Percentiles rank a stretch among this genome's conserved stretches.
Evolutionary conservation across 2,329 filamentous ascomycete species (phyloP).

Genomic region (Malbranchea cinnamomea): DNA sequence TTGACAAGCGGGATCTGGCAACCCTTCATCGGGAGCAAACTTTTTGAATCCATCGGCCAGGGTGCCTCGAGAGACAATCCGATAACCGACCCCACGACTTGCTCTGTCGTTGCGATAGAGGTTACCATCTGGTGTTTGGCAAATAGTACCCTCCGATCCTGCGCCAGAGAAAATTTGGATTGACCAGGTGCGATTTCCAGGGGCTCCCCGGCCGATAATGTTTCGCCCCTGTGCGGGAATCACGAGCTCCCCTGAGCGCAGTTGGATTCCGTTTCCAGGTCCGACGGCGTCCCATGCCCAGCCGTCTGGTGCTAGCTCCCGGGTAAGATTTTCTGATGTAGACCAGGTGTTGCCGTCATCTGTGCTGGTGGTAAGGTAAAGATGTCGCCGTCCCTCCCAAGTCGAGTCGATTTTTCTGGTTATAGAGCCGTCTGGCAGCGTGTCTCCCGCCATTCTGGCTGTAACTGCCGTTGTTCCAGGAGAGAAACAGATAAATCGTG

Average conservation of each 20-base stretch:
- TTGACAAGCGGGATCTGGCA: conserved; percentile 6
- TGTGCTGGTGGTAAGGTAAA: conserved; percentile 13
- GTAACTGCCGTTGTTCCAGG: conserved; percentile 16
- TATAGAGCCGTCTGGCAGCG: conserved; percentile 10
- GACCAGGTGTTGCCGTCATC: conserved; percentile 15
- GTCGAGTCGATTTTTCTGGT: conserved; percentile 12
- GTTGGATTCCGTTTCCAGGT: conserved; percentile 12
- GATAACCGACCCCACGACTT: neutral
- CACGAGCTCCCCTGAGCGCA: conserved; percentile 11
- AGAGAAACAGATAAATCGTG: conserved; percentile 19
- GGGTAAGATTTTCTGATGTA: conserved; percentile 12
- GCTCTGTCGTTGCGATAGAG: conserved; percentile 5
- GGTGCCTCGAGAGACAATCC: conserved; percentile 2
- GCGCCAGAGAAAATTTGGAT: conserved; percentile 4
- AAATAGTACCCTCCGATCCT: conserved; percentile 5
- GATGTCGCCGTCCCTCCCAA: conserved; percentile 13
- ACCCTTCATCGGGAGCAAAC: conserved; percentile 3
- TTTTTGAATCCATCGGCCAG: conserved; percentile 1
- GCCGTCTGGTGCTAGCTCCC: conserved; percentile 10
- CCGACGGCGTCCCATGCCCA: conserved; percentile 14
- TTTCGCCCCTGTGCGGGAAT: conserved; percentile 13
- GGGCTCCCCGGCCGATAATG: conserved; percentile 12
- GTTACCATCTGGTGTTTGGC: conserved; percentile 5
- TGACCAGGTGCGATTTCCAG: conserved; percentile 13
- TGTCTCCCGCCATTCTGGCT: conserved; percentile 14